Evolutionary conservation across 768 basidiomycete species (phyloP).

Genomic region (Tephrocybe sp.): DNA sequence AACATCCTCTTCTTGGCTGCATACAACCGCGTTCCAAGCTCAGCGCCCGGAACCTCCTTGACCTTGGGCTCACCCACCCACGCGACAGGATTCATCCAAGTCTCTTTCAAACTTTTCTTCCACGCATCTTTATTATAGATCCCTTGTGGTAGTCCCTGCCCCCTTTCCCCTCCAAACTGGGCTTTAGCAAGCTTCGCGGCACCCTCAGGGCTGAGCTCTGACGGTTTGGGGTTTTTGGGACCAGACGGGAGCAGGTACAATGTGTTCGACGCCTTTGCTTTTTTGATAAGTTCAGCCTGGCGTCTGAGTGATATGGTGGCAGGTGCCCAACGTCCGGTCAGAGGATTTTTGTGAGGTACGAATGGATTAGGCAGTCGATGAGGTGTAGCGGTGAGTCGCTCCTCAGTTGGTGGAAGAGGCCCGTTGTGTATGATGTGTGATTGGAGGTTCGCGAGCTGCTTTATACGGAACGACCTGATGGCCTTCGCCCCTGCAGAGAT

Average conservation of each 20-base stretch:
- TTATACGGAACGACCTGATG: constrained; percentile 45
- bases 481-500: constrained; percentile 20
- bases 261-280: constrained; percentile 53
- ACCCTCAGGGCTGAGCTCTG: not conserved
- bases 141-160: constrained; percentile 7
- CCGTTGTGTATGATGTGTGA: constrained; percentile 38
- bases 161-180: constrained; percentile 5
- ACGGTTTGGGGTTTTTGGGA: constrained; percentile 42
- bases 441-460: constrained; percentile 34
- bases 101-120: constrained; percentile 11
- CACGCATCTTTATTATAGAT: constrained; percentile 7
- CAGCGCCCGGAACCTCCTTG: constrained; percentile 46
- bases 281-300: constrained; percentile 78
- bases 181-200: constrained; percentile 4
- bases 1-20: constrained; percentile 83
- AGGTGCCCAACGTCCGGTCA: constrained; percentile 65
- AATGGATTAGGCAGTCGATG: constrained; percentile 65
- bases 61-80: constrained; percentile 48
- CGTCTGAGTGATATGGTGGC: constrained; percentile 72
- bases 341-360: constrained; percentile 57
- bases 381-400: constrained; percentile 13
- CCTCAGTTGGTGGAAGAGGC: constrained; percentile 30
- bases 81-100: constrained; percentile 33
- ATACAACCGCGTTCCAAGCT: constrained; percentile 66
- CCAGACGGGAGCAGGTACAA: constrained; percentile 69